Conservation (phyloP, 2,329 filamentous ascomycete species). For the Verticillium dahliae region DNA sequence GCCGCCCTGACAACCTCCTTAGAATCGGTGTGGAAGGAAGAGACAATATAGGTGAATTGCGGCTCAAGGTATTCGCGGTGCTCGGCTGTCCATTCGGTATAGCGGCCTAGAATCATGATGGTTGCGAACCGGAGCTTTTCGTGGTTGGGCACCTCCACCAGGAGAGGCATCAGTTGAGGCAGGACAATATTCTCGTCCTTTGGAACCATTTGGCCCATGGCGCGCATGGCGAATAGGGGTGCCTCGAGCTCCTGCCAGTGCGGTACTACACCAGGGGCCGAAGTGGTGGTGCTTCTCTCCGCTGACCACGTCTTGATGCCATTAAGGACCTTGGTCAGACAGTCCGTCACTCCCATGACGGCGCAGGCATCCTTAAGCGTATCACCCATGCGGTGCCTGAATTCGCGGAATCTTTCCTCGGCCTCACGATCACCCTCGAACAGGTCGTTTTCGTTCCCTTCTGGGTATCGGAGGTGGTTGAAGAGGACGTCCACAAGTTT, state of each 20-base stretch:
- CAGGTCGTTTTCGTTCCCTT: conserved; percentile 68
- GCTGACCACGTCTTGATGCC: conserved; percentile 88
- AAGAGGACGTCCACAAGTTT: conserved; percentile 91
- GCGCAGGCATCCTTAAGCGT: conserved; percentile 96
- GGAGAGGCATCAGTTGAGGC: conserved; percentile 83
- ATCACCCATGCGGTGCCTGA: conserved; percentile 95
- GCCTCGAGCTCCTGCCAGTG: conserved; percentile 97
- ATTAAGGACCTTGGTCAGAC: conserved; percentile 79
- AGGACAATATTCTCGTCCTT: conserved; percentile 81
- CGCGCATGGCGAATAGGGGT: conserved; percentile 88
- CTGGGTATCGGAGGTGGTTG: conserved; percentile 80
- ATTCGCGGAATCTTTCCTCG: conserved; percentile 95
- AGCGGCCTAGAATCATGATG: conserved; percentile 93
- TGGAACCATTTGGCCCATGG: conserved; percentile 94
- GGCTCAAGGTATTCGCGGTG: conserved; percentile 88
- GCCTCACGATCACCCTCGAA: conserved; percentile 95
- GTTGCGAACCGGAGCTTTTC: conserved; percentile 98
- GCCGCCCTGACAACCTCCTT: conserved; percentile 88
- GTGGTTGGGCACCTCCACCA: conserved; percentile 90
- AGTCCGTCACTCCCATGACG: conserved; percentile 89
- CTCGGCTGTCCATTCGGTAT: conserved; percentile 95
- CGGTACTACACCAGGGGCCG: conserved; percentile 51
- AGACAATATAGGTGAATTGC: conserved; percentile 93
- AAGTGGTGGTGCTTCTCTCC: conserved; percentile 61
- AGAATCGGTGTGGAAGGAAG: conserved; percentile 81